Evolutionary conservation across 805 yeast genomes (phyloP), one percentile per base, ranked within the genome.

Genomic region (Kuraishia capsulata): DNA sequence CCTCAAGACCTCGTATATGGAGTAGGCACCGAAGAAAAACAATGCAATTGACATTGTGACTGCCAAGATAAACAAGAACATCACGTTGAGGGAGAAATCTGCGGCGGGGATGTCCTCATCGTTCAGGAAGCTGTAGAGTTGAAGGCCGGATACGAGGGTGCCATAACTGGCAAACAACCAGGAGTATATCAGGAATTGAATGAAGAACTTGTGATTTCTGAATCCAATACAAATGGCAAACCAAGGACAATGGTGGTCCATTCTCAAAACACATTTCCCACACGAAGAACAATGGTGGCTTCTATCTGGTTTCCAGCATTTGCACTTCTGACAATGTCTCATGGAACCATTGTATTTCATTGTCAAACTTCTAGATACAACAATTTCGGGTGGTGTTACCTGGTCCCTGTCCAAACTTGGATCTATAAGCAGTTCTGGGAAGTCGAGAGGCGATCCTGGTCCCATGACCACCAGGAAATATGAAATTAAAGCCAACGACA

Each of bases 211-310:
- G 46, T 84, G 88, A 58, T 90, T 90, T 21, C 62, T 62, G 58
- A 75, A 81, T 0, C 97, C 97, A 41, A 90, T 73, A 56, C 97
- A 89, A 4, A 76, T 67, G 2, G 95, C 80, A 57, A 88, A 87
- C 97, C 97, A 90, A 0, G 97, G 97, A 45, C 81, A 74, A 51
- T 74, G 78, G 46, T 74, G 81, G 53, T 74, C 80, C 80, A 74
- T 74, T 33, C 62, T 49, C 30, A 74, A 50, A 2, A 71, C 53
- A 52, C 81, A 74, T 39, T 45, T 53, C 2, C 60, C 57, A 40
- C 77, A 70, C 13, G 67, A 45, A 1, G 76, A 67, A 49, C 81
- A 74, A 51, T 74, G 81, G 48, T 74, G 81, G 38, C 73, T 61
- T 42, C 81, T 52, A 50, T 74, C 81, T 0, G 81, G 81, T 49